These are phyloP conservation scores for Leccinum incarnatum DNA, from an alignment of 768 basidiomycete species.

Conservation along the genomic window DNA sequence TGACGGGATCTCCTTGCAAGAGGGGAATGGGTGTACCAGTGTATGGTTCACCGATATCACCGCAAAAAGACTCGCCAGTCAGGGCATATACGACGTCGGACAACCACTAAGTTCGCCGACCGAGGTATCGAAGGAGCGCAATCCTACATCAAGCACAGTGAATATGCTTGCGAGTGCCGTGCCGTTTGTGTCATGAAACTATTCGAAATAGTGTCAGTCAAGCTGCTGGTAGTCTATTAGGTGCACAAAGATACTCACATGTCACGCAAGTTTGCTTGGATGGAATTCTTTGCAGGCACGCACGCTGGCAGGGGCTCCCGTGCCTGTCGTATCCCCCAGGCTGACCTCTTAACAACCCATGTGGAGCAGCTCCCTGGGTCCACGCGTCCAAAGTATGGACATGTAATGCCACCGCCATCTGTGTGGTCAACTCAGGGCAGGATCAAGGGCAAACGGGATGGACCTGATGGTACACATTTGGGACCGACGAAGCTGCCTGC, in stretches of 20 bases:
- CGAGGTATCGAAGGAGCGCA: constrained; percentile 79
- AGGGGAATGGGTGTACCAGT: constrained; percentile 6
- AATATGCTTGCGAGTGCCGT: constrained; percentile 77
- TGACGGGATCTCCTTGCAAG: not conserved
- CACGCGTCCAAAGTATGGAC: constrained; percentile 83
- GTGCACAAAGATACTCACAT: constrained; percentile 35
- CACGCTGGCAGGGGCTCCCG: constrained; percentile 72
- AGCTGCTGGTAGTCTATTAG: no score
- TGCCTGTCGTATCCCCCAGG: constrained; percentile 89
- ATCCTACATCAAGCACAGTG: constrained; percentile 65
- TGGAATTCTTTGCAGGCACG: constrained; percentile 56
- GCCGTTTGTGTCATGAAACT: constrained; percentile 92
- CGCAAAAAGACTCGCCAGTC: constrained; percentile 54
- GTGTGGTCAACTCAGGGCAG: no score
- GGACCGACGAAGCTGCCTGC: no score
- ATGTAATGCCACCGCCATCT: constrained; percentile 50
- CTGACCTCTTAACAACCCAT: constrained; percentile 97
- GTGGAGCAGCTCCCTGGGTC: constrained; percentile 67
- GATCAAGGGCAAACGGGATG: no score
- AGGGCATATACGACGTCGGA: constrained; percentile 88
- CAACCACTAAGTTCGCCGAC: constrained; percentile 87
- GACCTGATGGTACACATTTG: no score
- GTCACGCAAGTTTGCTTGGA: constrained; percentile 66
- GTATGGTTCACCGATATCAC: constrained; percentile 40
- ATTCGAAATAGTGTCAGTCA: no score